A percentile compares a stretch with the other conserved stretches of the same genome.
Conservation (phyloP, 2,329 filamentous ascomycete species). For the Venturia effusa region DNA sequence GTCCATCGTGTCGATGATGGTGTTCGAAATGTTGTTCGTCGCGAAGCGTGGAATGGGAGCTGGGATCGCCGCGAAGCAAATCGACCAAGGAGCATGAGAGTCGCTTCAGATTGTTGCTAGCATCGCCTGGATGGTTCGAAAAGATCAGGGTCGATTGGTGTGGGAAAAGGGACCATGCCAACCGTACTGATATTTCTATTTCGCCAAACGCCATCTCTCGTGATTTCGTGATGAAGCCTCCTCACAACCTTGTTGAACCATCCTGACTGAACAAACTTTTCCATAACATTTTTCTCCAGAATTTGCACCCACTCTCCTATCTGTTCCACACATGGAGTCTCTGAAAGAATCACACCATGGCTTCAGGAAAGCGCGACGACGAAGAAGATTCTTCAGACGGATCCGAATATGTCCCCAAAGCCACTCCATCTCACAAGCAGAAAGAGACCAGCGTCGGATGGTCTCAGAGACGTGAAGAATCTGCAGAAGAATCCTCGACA, state of each 20-base stretch:
- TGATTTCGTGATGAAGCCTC: not conserved
- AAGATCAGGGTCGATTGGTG: not conserved
- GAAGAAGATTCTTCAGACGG: slow-evolving; percentile 3
- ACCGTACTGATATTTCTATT: not conserved
- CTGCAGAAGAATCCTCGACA: not conserved
- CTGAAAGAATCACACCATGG: not conserved
- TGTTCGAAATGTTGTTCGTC: not conserved
- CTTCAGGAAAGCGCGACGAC: not conserved
- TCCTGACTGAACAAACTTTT: not conserved
- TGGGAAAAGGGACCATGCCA: too few relatives aligned
- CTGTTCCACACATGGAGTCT: not conserved
- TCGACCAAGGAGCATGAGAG: slow-evolving; percentile 1
- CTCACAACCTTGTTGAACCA: not conserved
- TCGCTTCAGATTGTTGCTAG: not conserved
- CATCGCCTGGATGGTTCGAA: not conserved
- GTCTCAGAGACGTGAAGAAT: not conserved
- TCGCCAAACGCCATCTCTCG: not conserved
- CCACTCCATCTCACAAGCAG: not conserved
- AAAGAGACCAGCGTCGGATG: not conserved
- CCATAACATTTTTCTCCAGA: not conserved
- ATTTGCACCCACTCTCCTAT: not conserved
- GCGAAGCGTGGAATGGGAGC: not conserved
- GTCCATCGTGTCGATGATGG: not conserved
- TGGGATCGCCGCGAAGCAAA: not conserved
- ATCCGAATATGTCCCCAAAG: not conserved